A percentile compares a stretch with the other conserved stretches of the same genome.
phyloP scores from a whole-genome alignment of 768 basidiomycete species.

The Lentinula detonsa region DNA sequence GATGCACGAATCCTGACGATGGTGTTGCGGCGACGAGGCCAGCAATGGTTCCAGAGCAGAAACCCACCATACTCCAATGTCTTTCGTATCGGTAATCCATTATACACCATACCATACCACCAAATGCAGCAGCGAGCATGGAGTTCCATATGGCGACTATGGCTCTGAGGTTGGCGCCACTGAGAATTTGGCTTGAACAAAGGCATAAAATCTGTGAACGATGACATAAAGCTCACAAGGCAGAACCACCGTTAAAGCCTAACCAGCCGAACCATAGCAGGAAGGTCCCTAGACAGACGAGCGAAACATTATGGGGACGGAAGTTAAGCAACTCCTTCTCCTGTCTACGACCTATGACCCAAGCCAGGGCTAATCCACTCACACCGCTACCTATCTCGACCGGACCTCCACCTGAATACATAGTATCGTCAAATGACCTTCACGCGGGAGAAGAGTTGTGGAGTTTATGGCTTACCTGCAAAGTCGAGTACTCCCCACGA shows the following conservation, averaged over 20 bases:
- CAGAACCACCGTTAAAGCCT: constrained; percentile 90
- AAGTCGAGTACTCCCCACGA: constrained; percentile 85
- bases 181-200: neutral
- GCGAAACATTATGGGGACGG: constrained; percentile 82
- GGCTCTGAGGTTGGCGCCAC: constrained; percentile 79
- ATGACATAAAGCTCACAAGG: constrained; percentile 33
- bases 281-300: constrained; percentile 79
- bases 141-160: constrained; percentile 85
- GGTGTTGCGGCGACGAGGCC: constrained; percentile 89
- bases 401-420: constrained; percentile 65
- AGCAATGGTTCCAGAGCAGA: constrained; percentile 86
- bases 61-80: constrained; percentile 86
- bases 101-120: constrained; percentile 77
- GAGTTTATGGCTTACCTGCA: constrained; percentile 46
- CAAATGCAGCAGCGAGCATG: constrained; percentile 79
- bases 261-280: constrained; percentile 87
- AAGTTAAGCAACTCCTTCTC: constrained; percentile 72
- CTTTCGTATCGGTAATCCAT: constrained; percentile 75
- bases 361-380: constrained; percentile 78
- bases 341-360: constrained; percentile 79
- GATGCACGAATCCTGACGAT: constrained; percentile 73
- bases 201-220: neutral
- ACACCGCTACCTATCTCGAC: constrained; percentile 87
- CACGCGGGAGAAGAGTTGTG: neutral
- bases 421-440: neutral